A percentile compares a stretch with the other conserved stretches of the same genome.
phyloP scores from a whole-genome alignment of 177 flowering plant genomes.

The Telopea speciosissima region DNA sequence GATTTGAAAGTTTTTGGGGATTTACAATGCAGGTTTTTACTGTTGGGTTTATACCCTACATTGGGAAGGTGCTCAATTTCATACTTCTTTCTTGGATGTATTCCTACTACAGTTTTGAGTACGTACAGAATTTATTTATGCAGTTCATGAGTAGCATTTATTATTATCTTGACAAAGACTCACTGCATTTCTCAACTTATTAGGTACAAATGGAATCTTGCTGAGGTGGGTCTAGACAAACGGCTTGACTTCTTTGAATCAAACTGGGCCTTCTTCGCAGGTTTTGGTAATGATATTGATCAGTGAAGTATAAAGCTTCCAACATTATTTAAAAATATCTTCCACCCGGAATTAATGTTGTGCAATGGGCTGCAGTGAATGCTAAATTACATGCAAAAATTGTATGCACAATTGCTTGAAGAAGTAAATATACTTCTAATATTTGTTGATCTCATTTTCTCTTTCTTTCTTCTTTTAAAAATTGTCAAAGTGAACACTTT shows the following conservation, averaged over 20 bases:
- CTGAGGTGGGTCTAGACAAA: conserved; percentile 63
- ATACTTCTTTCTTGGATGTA: conserved; percentile 94
- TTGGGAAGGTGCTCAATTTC: conserved; percentile 78
- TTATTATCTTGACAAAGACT: conserved; percentile 7
- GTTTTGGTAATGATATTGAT: conserved; percentile 59
- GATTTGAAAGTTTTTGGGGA: conserved; percentile 1
- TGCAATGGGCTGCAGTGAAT: neutral
- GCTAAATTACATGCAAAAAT: too few species aligned
- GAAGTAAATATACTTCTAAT: too few species aligned
- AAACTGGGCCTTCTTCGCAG: conserved; percentile 92
- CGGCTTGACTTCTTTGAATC: conserved; percentile 90
- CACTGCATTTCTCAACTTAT: conserved; percentile 6
- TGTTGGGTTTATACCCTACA: conserved; percentile 61
- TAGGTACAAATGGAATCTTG: conserved; percentile 94
- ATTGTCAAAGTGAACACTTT: too few species aligned
- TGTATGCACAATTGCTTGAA: too few species aligned
- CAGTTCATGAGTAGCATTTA: conserved; percentile 6
- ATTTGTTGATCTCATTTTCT: too few species aligned
- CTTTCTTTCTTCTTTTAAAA: too few species aligned
- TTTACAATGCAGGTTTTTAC: conserved; percentile 54
- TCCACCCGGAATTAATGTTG: too few species aligned
- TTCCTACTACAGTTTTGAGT: conserved; percentile 96
- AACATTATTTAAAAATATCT: too few species aligned
- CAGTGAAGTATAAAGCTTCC: too few species aligned
- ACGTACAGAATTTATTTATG: conserved; percentile 25